Evolutionary conservation across 306 rosid species (phyloP), one percentile per base, ranked within the genome.

Genomic region (Acacia acuminata): DNA sequence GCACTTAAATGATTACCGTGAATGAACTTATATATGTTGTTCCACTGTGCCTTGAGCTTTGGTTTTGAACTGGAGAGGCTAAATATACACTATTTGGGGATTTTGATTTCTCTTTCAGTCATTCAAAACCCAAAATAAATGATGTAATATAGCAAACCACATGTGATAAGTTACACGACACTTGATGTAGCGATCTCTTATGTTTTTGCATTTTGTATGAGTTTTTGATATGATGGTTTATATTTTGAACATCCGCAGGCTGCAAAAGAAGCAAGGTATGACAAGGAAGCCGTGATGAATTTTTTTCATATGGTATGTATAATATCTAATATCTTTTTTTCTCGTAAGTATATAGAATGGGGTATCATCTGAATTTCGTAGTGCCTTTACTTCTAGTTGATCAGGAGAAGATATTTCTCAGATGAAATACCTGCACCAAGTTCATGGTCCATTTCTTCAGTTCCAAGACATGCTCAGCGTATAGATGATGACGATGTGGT

Each of bases 211-310:
- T 30, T 78, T 34, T 68, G 51, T 34, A 20, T 12, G 24, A 61
- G 70, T 68, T 36, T 36, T 51, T 68, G 27, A 32, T 47, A 48
- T 81, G 36, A 48, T 61, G 80, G 22, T 67, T 63, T 77, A 34
- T 73, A 75, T 78, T 55, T 82, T 77, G 83, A 55, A 47, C 55
- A 19, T 76, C 45, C 78, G 70, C 83, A 92, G 97, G 94, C 97
- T 75, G 94, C 92, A 73, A 92, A 86, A 86, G 92, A 88, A 73
- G 90, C 92, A 58, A 92, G 94, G 86, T 90, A 87, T 78, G 97
- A 92, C 88, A 92, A 92, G 82, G 97, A 92, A 88, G 92, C 94
- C 8, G 86, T 90, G 82, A 80, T 79, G 81, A 92, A 90, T 85
- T 92, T 90, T 79, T 92, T 92, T 77, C 90, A 79, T 71, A 82